A percentile compares a stretch with the other conserved stretches of the same genome.
phyloP scores from a whole-genome alignment of 441 rosid species.

The Gossypium gossypioides region DNA sequence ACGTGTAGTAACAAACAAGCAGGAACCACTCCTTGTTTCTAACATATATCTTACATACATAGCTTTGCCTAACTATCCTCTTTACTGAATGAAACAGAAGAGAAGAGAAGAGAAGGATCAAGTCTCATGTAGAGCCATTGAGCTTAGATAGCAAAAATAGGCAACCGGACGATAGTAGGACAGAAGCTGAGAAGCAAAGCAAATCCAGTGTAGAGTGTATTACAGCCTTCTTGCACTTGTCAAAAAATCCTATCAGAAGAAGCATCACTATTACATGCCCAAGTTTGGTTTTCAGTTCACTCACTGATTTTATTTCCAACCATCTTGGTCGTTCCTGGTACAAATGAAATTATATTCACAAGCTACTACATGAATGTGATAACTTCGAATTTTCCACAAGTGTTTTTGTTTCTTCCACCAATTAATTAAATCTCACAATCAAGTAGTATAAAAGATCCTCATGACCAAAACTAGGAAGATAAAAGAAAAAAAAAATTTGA shows the following conservation, averaged over 20 bases:
- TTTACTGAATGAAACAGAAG: not conserved
- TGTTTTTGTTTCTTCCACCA: not conserved
- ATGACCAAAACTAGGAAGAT: not conserved
- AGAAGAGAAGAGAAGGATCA: not conserved
- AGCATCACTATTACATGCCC: constrained; percentile 99
- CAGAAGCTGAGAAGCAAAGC: constrained; percentile 75
- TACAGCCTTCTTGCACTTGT: constrained; percentile 66
- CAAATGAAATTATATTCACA: not conserved
- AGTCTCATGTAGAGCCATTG: constrained; percentile 31
- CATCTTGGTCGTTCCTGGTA: constrained; percentile 71
- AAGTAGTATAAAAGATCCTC: not conserved
- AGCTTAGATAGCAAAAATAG: constrained; percentile 80
- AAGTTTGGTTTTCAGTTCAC: constrained; percentile 75
- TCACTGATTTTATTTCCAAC: constrained; percentile 71
- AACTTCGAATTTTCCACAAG: not conserved
- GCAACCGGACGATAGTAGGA: constrained; percentile 57
- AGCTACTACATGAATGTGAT: not conserved
- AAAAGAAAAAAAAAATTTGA: not conserved
- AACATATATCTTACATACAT: not conserved
- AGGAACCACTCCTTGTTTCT: not conserved
- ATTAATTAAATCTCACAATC: not conserved
- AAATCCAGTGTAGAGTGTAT: constrained; percentile 58
- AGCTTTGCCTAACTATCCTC: not conserved
- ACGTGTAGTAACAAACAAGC: not conserved
- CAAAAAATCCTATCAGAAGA: constrained; percentile 75